phyloP scores from a whole-genome alignment of 306 rosid genomes.

The Quercus parvula region DNA sequence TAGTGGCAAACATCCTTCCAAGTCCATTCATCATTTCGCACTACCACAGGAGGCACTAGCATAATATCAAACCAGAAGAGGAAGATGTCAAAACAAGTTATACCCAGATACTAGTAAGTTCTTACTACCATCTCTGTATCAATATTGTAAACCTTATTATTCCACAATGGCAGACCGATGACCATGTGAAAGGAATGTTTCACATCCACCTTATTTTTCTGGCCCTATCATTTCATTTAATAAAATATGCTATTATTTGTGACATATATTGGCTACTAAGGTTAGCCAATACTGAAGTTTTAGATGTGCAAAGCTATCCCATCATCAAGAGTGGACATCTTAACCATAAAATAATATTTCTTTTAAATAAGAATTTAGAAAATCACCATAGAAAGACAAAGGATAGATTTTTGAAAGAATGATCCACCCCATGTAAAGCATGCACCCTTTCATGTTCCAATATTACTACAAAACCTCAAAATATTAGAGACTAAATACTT shows the following conservation, averaged over 20 bases:
- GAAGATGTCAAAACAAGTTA: conserved; percentile 13
- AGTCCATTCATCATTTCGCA: conserved; percentile 79
- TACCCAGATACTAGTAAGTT: not conserved
- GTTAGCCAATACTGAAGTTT: not conserved
- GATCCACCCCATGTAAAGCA: not conserved
- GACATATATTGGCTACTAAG: not conserved
- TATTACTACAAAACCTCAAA: not conserved
- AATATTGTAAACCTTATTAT: not conserved
- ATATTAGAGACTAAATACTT: not conserved
- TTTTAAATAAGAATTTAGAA: not conserved
- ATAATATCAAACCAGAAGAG: conserved; percentile 34
- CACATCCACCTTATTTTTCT: not conserved
- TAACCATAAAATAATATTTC: not conserved
- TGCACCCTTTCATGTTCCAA: not conserved
- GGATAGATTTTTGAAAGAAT: not conserved
- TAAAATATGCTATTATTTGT: not conserved
- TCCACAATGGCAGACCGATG: not conserved
- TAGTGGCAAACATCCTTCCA: conserved; percentile 71
- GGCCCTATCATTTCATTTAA: not conserved
- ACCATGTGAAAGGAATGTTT: not conserved
- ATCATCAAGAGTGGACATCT: not conserved
- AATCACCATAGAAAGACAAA: not conserved
- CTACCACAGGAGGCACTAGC: conserved; percentile 89
- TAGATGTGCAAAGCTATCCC: not conserved
- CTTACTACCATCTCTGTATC: not conserved